phyloP scores from a whole-genome alignment of 139 green algal genomes.

The Astrephomene gubernaculifera region DNA sequence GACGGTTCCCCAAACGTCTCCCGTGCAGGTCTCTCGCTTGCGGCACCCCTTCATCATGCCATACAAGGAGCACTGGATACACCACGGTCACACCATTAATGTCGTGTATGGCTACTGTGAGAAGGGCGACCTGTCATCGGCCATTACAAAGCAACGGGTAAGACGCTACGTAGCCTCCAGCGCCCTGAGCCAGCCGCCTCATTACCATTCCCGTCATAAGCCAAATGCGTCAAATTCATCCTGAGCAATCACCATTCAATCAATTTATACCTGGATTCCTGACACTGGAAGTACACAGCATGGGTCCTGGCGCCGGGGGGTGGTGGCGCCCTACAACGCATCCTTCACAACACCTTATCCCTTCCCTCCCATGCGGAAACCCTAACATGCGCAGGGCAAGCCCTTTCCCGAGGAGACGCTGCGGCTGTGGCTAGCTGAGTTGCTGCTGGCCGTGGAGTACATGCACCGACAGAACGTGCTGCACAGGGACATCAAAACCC shows the following conservation, averaged over 20 bases:
- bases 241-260: too few relatives aligned
- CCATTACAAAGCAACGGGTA: constrained; percentile 53
- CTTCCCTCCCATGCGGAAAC: not conserved
- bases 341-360: not conserved
- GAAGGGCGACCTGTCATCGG: constrained; percentile 65
- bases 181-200: too few relatives aligned
- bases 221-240: too few relatives aligned
- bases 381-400: constrained; percentile 43
- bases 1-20: not conserved
- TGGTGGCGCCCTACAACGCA: not conserved
- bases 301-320: too few relatives aligned
- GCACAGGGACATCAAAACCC: constrained; percentile 49
- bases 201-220: too few relatives aligned
- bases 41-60: constrained; percentile 73
- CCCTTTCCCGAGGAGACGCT: constrained; percentile 65
- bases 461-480: constrained; percentile 64
- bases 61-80: constrained; percentile 67
- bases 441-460: constrained; percentile 74
- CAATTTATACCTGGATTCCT: not conserved
- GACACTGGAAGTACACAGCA: not conserved
- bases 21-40: constrained; percentile 54
- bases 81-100: constrained; percentile 65
- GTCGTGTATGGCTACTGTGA: constrained; percentile 72
- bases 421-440: constrained; percentile 67
- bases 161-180: too few relatives aligned